phyloP scores from a whole-genome alignment of 2,329 filamentous ascomycete genomes.

The Ascochyta clinopodiicola region DNA sequence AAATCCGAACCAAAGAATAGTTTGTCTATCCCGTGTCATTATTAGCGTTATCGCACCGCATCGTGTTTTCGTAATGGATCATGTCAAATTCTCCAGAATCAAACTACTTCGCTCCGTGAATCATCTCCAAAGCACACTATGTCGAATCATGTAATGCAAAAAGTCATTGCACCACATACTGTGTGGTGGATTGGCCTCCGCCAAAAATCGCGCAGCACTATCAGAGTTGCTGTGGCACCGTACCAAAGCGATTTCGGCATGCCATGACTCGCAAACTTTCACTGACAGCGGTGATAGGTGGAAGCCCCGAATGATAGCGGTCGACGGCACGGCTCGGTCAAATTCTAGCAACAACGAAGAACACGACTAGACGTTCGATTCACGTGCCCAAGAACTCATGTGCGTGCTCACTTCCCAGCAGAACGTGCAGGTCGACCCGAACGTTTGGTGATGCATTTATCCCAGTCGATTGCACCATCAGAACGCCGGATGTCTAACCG shows the following conservation, averaged over 20 bases:
- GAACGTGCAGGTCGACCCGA: not conserved
- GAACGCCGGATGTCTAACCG: constrained; percentile 1
- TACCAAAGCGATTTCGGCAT: constrained; percentile 6
- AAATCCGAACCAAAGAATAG: constrained; percentile 18
- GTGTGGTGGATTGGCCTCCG: not conserved
- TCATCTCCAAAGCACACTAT: not conserved
- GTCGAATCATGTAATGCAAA: not conserved
- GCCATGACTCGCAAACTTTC: constrained; percentile 10
- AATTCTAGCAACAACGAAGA: constrained; percentile 10
- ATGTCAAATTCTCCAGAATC: not conserved
- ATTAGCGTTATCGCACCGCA: not conserved
- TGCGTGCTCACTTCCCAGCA: not conserved
- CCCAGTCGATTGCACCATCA: constrained; percentile 18
- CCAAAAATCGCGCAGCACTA: not conserved
- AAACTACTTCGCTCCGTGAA: not conserved
- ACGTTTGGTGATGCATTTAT: constrained; percentile 5
- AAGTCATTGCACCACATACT: constrained; percentile 12
- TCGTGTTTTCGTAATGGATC: constrained; percentile 1
- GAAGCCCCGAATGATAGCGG: not conserved
- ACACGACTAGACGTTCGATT: not conserved
- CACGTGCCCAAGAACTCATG: not conserved
- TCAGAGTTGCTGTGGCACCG: not conserved
- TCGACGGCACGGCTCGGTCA: constrained; percentile 14
- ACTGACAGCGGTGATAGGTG: constrained; percentile 14
- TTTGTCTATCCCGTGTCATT: not conserved